Percentiles rank a stretch among this genome's conserved stretches.
Evolutionary conservation across 2,329 filamentous ascomycete species (phyloP).

Genomic region (Uncinocarpus reesii): DNA sequence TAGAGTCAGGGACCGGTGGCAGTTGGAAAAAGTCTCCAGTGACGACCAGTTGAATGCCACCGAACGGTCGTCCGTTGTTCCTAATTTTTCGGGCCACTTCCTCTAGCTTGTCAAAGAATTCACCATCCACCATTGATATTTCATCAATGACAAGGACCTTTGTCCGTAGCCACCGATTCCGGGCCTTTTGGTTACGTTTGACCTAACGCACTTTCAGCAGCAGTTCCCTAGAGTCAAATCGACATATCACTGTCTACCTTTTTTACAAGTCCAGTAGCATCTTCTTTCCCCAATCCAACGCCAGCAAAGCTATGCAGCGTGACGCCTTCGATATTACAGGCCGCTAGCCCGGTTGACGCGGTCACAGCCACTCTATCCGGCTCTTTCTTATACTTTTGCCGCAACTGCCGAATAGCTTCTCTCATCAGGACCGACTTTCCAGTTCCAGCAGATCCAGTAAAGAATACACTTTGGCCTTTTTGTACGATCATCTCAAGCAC

Average conservation of each 20-base stretch:
- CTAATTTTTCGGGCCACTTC: slow-evolving; percentile 73
- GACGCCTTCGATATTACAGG: slow-evolving; percentile 92
- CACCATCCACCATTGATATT: slow-evolving; percentile 96
- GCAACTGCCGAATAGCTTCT: slow-evolving; percentile 73
- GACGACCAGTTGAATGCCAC: slow-evolving; percentile 88
- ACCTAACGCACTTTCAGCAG: slow-evolving; percentile 41
- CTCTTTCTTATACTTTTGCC: slow-evolving; percentile 63
- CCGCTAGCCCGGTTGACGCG: slow-evolving; percentile 87
- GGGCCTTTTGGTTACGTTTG: slow-evolving; percentile 75
- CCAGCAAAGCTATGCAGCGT: slow-evolving; percentile 94
- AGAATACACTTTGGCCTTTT: slow-evolving; percentile 80
- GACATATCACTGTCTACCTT: slow-evolving; percentile 44
- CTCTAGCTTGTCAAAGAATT: slow-evolving; percentile 92
- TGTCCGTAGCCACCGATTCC: slow-evolving; percentile 76
- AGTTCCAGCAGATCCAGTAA: slow-evolving; percentile 90
- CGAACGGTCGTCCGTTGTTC: slow-evolving; percentile 86
- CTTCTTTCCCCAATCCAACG: slow-evolving; percentile 88
- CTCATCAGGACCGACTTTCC: slow-evolving; percentile 95
- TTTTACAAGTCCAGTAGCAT: slow-evolving; percentile 66
- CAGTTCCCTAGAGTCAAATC: slow-evolving; percentile 1
- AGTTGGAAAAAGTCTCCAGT: slow-evolving; percentile 98
- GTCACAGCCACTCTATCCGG: slow-evolving; percentile 84
- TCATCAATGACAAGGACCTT: slow-evolving; percentile 88
- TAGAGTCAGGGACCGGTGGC: slow-evolving; percentile 76
- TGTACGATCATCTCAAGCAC: slow-evolving; percentile 76